Conservation (phyloP, 1,284 basidiomycete genomes). For the Xanthoconium separans region DNA sequence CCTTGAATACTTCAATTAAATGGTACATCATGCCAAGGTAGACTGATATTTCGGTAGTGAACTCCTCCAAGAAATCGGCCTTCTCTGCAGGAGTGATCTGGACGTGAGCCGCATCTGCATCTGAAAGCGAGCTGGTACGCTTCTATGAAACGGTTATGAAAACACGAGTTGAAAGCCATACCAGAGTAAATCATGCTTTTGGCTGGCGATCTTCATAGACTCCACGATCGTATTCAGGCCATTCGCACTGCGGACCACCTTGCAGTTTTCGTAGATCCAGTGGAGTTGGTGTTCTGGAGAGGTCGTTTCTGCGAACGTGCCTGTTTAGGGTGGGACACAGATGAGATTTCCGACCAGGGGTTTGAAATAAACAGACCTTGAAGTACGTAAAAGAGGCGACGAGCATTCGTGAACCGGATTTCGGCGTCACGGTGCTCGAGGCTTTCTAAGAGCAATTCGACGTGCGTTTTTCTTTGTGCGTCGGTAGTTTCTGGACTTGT, state of each 20-base stretch:
- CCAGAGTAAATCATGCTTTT: slow-evolving; percentile 86
- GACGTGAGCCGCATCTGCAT: slow-evolving; percentile 66
- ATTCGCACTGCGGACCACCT: slow-evolving; percentile 80
- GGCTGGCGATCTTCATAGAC: slow-evolving; percentile 87
- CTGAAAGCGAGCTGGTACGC: slow-evolving; percentile 60
- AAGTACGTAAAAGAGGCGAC: slow-evolving; percentile 83
- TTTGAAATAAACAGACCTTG: slow-evolving; percentile 60
- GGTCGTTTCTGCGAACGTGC: slow-evolving; percentile 87
- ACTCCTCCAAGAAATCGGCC: slow-evolving; percentile 80
- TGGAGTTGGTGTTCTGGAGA: slow-evolving; percentile 94
- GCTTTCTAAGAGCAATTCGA: slow-evolving; percentile 80
- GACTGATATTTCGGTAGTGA: slow-evolving; percentile 88
- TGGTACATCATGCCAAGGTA: slow-evolving; percentile 94
- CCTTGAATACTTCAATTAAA: slow-evolving; percentile 88
- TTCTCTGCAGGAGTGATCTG: slow-evolving; percentile 69
- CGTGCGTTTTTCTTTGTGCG: slow-evolving; percentile 65
- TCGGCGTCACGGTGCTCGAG: slow-evolving; percentile 85
- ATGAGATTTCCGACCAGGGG: slow-evolving; percentile 10
- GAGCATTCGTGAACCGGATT: slow-evolving; percentile 83
- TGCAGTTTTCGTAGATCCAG: slow-evolving; percentile 95
- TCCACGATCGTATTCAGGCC: slow-evolving; percentile 84
- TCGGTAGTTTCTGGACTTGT: slow-evolving; percentile 55
- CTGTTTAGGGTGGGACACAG: slow-evolving; percentile 43
- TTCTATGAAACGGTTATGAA: slow-evolving; percentile 1
- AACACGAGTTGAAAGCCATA: slow-evolving; percentile 31